Base-by-base conservation (phyloP, 1,284 basidiomycete species). In the Fomes fomentarius region DNA sequence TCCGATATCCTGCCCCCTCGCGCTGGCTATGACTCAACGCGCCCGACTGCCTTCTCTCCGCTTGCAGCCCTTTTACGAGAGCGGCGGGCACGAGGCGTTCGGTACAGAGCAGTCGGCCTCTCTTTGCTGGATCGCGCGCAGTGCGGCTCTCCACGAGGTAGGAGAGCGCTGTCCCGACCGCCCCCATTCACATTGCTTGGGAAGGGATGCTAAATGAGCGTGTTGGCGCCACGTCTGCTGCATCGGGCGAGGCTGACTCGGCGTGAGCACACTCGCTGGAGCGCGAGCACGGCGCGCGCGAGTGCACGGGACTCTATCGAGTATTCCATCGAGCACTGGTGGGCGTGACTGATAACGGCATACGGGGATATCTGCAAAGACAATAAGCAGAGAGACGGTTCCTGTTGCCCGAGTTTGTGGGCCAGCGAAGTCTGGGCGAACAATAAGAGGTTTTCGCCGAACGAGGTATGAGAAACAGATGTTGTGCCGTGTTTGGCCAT, bases 371-470 rank as follows among this genome's bases (percentile, higher is more conserved):
- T 61, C 44, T 53, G 63, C 62, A 64, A 66, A 66, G 64, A 67
- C 67, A 69, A 68, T 66, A 65, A 56, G 71, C 64, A 66, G 65
- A 52, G 65, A 68, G 60, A 65, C 67, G 69, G 69, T 70, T 68
- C 68, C 69, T 64, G 62, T 58, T 65, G 14, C 63, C 67, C 62
- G 63, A 62, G 60, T 46, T 60, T 66, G 46, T 66, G 61, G 58
- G 58, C 58, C 61, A 55, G 47, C 68, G 66, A 65, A 58, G 68
- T 57, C 52, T 57, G 63, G n/a, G 60, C 68, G 66, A 70, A 80
- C 79, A 81, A 79, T 78, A 76, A 73, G 71, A 66, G 57, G 43
- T 44, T 61, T 61, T 63, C 56, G 58, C 58, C 58, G 57, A 52
- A 63, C 58, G 61, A 60, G 63, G 64, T 65, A 58, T 64, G 63